Conservation (phyloP, 2,329 filamentous ascomycete genomes). For the Blastomyces emzantsi region DNA sequence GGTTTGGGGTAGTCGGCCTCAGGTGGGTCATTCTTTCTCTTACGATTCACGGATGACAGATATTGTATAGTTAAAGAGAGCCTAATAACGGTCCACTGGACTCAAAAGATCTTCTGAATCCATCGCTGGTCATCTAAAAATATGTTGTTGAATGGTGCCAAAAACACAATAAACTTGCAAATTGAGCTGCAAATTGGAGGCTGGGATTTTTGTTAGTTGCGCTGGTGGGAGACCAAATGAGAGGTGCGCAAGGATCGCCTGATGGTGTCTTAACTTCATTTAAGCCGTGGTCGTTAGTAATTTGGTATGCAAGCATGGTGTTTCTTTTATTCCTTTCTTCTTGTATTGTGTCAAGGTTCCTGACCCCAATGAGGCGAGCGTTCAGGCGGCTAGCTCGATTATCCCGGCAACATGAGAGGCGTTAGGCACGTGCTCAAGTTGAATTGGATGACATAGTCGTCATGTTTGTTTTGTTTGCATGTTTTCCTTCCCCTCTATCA, state of each 20-base stretch:
- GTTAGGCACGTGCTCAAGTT: background rate
- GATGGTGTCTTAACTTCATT: background rate
- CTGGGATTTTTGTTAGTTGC: background rate
- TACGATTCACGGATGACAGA: no score
- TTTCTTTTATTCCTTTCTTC: no score
- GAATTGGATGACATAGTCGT: background rate
- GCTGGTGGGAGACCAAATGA: no score
- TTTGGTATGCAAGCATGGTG: background rate
- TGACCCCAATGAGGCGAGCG: no score
- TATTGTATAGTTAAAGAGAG: background rate
- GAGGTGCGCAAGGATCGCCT: no score
- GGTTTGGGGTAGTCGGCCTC: no score
- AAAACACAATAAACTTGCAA: background rate
- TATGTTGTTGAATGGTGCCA: background rate
- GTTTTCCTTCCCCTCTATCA: background rate
- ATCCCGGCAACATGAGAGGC: background rate
- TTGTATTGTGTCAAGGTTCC: no score
- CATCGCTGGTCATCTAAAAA: background rate
- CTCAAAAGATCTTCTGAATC: background rate
- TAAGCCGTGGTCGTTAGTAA: background rate
- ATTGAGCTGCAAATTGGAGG: background rate
- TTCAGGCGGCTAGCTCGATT: background rate
- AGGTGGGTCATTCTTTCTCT: no score
- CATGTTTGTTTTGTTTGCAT: slow-evolving; percentile 5
- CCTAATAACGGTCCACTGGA: background rate